Percentiles rank a stretch among this genome's conserved stretches.
These are phyloP conservation scores for Straminergon stramineum DNA, from an alignment of 225 moss, liverwort and hornwort genomes.

Conservation along the genomic window DNA sequence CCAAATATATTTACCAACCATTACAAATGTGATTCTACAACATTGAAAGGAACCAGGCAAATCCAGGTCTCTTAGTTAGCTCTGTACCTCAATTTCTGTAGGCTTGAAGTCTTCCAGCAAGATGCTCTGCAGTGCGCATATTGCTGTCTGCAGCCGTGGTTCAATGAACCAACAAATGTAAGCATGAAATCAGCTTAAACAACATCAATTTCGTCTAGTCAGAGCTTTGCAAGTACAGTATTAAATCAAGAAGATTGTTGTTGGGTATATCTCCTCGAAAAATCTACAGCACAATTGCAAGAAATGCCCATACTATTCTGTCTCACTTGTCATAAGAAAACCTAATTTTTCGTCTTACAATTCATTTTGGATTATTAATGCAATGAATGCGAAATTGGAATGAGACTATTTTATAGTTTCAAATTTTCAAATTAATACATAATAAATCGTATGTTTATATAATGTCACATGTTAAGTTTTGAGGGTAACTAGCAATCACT, in stretches of 20 bases:
- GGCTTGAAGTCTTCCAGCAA: constrained; percentile 88
- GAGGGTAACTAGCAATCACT: not conserved
- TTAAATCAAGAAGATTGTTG: not conserved
- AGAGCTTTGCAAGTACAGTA: not conserved
- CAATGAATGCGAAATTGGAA: not conserved
- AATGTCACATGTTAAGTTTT: not conserved
- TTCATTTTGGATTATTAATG: not conserved
- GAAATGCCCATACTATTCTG: too few species aligned
- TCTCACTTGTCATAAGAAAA: not conserved
- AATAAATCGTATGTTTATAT: too few species aligned
- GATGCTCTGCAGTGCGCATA: constrained; percentile 64
- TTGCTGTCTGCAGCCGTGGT: constrained; percentile 38
- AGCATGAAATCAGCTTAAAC: not conserved
- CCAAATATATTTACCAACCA: not conserved
- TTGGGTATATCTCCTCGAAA: not conserved
- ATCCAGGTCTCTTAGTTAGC: not conserved
- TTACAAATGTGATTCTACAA: not conserved
- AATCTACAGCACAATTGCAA: not conserved
- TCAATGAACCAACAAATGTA: not conserved
- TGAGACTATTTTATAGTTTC: not conserved
- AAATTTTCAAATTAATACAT: too few species aligned
- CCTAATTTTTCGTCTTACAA: too few species aligned
- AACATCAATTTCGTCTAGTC: not conserved
- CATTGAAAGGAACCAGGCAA: not conserved
- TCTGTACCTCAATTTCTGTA: constrained; percentile 69